Conservation (phyloP, 139 green algal species). For the Chlamydomonas schloesseri region DNA sequence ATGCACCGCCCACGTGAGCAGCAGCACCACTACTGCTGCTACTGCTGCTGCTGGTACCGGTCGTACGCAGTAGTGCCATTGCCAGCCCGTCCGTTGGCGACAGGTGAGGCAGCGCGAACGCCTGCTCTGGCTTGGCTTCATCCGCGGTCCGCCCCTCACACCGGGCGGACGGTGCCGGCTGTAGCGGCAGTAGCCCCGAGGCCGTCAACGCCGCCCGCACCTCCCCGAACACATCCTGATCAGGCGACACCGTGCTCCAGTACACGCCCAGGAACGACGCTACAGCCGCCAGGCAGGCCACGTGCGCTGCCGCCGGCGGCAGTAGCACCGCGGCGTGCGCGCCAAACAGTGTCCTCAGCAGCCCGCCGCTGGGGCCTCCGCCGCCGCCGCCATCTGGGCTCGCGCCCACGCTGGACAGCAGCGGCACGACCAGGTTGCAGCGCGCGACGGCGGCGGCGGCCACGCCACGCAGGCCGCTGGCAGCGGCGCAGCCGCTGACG, state of each 20-base stretch:
- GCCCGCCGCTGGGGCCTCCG: not conserved
- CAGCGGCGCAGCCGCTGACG: too few relatives aligned
- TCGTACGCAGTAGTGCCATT: not conserved
- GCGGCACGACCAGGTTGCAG: conserved; percentile 2
- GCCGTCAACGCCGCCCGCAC: not conserved
- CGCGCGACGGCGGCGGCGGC: conserved; percentile 22
- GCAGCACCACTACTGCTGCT: not conserved
- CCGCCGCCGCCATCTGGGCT: too few relatives aligned
- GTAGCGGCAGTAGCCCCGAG: not conserved
- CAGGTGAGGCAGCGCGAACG: not conserved
- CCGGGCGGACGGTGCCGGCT: not conserved
- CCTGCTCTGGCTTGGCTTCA: too few relatives aligned
- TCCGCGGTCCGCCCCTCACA: not conserved
- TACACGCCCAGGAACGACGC: conserved; percentile 57
- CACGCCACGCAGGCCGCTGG: not conserved
- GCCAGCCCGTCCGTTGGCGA: not conserved
- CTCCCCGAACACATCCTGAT: not conserved
- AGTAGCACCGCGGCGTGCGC: conserved; percentile 44
- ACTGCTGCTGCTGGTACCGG: not conserved
- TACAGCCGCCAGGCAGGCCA: conserved; percentile 46
- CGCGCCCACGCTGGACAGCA: not conserved
- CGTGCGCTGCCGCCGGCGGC: conserved; percentile 23
- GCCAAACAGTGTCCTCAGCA: not conserved
- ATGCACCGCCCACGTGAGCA: not conserved
- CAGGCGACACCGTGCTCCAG: conserved; percentile 43